Evolutionary conservation across 2,329 filamentous ascomycete genomes (phyloP).

Genomic region (Scedosporium minutisporum): DNA sequence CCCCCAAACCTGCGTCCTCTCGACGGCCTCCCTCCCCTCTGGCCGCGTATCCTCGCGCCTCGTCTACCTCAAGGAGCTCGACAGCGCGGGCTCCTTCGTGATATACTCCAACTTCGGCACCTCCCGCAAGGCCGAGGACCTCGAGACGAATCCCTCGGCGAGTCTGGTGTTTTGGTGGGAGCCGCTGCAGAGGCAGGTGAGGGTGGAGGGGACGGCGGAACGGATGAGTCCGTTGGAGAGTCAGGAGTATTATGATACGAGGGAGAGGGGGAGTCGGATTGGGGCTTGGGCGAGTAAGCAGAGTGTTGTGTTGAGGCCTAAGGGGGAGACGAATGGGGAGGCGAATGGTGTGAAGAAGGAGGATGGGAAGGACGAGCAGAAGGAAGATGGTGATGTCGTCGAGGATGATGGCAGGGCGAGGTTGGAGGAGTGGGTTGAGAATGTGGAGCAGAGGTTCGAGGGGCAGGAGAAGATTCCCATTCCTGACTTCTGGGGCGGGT

Average conservation of each 20-base stretch:
- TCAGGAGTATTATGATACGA: constrained; percentile 55
- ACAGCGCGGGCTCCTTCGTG: constrained; percentile 66
- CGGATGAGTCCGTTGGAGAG: constrained; percentile 62
- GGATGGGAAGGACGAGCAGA: constrained; percentile 10
- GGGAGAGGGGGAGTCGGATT: constrained; percentile 70
- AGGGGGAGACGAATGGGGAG: neutral
- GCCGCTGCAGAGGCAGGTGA: constrained; percentile 75
- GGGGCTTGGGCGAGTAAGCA: constrained; percentile 93
- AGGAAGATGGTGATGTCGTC: constrained; percentile 11
- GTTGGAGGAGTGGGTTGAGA: constrained; percentile 67
- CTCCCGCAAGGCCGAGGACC: constrained; percentile 57
- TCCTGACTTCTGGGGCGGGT: constrained; percentile 88
- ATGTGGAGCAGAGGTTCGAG: constrained; percentile 66
- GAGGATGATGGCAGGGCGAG: constrained; percentile 60
- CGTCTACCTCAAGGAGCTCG: constrained; percentile 94
- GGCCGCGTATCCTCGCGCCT: constrained; percentile 77
- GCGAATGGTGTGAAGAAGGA: constrained; percentile 11
- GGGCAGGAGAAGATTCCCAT: constrained; percentile 74
- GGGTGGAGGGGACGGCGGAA: constrained; percentile 71
- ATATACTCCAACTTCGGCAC: constrained; percentile 91
- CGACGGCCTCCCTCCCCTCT: constrained; percentile 73
- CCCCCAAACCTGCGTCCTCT: constrained; percentile 80
- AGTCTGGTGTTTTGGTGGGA: constrained; percentile 88
- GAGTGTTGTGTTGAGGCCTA: constrained; percentile 55
- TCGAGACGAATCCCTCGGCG: constrained; percentile 65